These are phyloP conservation scores for Aspergillus affinis DNA, from an alignment of 495 filamentous ascomycete species.

Conservation along the genomic window DNA sequence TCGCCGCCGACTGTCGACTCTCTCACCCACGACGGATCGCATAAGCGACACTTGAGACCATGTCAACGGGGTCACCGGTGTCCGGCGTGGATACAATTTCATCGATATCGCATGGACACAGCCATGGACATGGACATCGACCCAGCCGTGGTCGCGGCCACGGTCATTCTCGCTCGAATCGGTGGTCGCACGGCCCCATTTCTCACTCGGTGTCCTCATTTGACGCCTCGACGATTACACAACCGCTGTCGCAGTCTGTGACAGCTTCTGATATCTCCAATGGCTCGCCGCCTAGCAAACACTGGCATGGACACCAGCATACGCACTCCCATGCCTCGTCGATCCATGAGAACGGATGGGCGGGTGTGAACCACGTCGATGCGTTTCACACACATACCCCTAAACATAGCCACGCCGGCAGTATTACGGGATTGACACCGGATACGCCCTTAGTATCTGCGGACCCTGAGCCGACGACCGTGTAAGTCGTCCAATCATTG, in stretches of 20 bases:
- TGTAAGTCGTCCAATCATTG: conserved; percentile 11
- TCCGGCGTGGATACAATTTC: conserved; percentile 33
- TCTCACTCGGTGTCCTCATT: conserved; percentile 27
- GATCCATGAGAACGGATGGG: conserved; percentile 9
- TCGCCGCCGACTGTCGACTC: not conserved
- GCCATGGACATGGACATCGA: conserved; percentile 34
- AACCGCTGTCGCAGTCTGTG: conserved; percentile 19
- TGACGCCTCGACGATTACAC: conserved; percentile 20
- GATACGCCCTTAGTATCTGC: conserved; percentile 6
- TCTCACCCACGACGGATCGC: not conserved
- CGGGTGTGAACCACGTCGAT: conserved; percentile 1
- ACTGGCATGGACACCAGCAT: conserved; percentile 28
- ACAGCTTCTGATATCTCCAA: conserved; percentile 22
- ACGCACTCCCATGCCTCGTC: conserved; percentile 30
- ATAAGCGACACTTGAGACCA: conserved; percentile 21
- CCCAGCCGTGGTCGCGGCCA: conserved; percentile 37
- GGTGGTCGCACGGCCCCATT: conserved; percentile 36
- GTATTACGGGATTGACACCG: conserved; percentile 8
- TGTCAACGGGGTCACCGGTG: conserved; percentile 40
- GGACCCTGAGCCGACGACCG: conserved; percentile 6
- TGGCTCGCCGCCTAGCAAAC: conserved; percentile 18
- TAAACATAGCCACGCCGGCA: conserved; percentile 18
- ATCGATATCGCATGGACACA: conserved; percentile 27
- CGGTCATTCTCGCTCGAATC: conserved; percentile 42
- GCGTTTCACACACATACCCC: conserved; percentile 16